These are phyloP conservation scores for Huntiella bhutanensis DNA, from an alignment of 2,329 filamentous ascomycete genomes.

Conservation along the genomic window DNA sequence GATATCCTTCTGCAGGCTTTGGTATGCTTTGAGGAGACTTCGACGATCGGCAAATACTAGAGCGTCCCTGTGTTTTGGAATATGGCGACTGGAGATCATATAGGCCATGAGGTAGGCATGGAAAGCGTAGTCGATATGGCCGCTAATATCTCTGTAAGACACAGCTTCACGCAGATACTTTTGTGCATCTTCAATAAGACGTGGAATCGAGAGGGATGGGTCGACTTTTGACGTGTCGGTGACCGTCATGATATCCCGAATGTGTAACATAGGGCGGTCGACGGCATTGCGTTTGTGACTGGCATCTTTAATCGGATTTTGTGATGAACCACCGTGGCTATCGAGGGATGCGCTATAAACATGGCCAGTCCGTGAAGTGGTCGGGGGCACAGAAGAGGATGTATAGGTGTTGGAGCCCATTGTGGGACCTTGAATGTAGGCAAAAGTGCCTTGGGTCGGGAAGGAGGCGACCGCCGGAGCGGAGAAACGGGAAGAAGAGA, in stretches of 20 bases:
- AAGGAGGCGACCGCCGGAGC: no score
- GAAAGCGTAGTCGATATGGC: constrained; percentile 54
- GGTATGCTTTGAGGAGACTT: constrained; percentile 27
- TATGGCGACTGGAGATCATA: constrained; percentile 56
- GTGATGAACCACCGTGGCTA: constrained; percentile 17
- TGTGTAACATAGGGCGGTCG: constrained; percentile 28
- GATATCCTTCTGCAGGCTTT: constrained; percentile 31
- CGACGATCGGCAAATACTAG: constrained; percentile 39
- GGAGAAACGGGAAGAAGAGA: no score
- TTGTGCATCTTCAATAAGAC: constrained; percentile 34
- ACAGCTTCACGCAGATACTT: constrained; percentile 38
- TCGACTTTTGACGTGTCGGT: constrained; percentile 25
- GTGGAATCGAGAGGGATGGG: constrained; percentile 30
- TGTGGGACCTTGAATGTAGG: not conserved
- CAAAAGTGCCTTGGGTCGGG: no score
- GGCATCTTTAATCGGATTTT: not conserved
- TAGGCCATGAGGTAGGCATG: constrained; percentile 70
- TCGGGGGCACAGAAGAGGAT: constrained; percentile 1
- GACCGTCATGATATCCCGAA: constrained; percentile 32
- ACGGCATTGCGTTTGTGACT: not conserved
- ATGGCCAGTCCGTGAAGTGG: constrained; percentile 2
- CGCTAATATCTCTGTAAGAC: constrained; percentile 37
- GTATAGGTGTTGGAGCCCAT: constrained; percentile 9
- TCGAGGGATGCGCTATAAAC: constrained; percentile 18
- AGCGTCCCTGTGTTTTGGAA: constrained; percentile 61